Evolutionary conservation across 2,329 filamentous ascomycete genomes (phyloP).

Genomic region (Xylariaceae sp.): DNA sequence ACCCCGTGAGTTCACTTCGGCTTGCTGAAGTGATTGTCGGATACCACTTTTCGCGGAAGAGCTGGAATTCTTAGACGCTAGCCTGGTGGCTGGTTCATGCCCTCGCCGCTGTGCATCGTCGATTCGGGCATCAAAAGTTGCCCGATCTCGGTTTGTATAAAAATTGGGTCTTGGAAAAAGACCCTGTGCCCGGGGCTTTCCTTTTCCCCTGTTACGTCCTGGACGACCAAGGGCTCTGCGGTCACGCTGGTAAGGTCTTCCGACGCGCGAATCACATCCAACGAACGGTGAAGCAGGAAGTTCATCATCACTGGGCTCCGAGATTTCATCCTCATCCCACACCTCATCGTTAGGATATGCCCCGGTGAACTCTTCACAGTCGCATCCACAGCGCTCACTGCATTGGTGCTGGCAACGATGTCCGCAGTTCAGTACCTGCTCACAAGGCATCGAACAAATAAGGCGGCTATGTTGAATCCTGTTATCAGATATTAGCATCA

Average conservation of each 20-base stretch:
- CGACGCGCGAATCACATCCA: slow-evolving; percentile 6
- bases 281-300: slow-evolving; percentile 10
- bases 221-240: neutral
- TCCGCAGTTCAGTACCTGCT: slow-evolving; percentile 24
- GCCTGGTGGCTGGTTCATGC: neutral
- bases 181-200: neutral
- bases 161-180: neutral
- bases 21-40: slow-evolving; percentile 24
- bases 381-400: slow-evolving; percentile 27
- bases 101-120: slow-evolving; percentile 19
- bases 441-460: slow-evolving; percentile 28
- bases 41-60: neutral
- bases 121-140: slow-evolving; percentile 18
- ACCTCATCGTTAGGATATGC: slow-evolving; percentile 26
- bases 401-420: slow-evolving; percentile 29
- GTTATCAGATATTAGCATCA: slow-evolving; percentile 10
- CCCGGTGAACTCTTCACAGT: slow-evolving; percentile 25
- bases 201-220: too few species aligned
- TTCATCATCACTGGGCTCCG: neutral
- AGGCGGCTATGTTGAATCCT: slow-evolving; percentile 28
- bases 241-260: slow-evolving; percentile 2
- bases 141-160: slow-evolving; percentile 9
- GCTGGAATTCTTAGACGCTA: neutral
- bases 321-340: slow-evolving; percentile 5
- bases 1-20: slow-evolving; percentile 21